Percentiles rank a stretch among this genome's conserved stretches.
Evolutionary conservation across 257 asterid species (phyloP).

Genomic region (Orobanche coerulescens): DNA sequence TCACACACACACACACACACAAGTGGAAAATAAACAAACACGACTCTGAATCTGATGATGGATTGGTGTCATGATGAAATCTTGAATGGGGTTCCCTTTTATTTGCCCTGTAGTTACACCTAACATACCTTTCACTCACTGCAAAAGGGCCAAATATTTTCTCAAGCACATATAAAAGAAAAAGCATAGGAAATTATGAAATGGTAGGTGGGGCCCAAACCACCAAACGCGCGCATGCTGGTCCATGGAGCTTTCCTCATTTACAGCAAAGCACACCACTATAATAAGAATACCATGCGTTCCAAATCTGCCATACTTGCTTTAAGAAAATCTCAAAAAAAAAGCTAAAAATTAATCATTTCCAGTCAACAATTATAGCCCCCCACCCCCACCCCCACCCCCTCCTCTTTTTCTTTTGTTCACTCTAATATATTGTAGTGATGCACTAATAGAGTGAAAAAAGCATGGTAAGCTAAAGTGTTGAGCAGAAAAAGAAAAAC

Average conservation of each 20-base stretch:
- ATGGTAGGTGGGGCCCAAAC: conserved; percentile 51
- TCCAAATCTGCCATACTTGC: conserved; percentile 32
- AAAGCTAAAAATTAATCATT: conserved; percentile 40
- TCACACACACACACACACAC: neutral
- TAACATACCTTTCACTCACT: conserved; percentile 20
- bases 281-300: conserved; percentile 24
- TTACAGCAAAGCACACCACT: conserved; percentile 43
- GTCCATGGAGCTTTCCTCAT: conserved; percentile 45
- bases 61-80: conserved; percentile 31
- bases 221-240: conserved; percentile 54
- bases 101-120: neutral
- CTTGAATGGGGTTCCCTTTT: conserved; percentile 7
- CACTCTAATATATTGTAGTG: too few relatives aligned
- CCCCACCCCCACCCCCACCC: too few relatives aligned
- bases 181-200: conserved; percentile 30
- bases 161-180: neutral
- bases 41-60: conserved; percentile 33
- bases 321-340: too few relatives aligned
- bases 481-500: conserved; percentile 20
- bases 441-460: conserved; percentile 27
- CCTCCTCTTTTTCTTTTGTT: too few relatives aligned
- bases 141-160: conserved; percentile 20
- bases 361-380: conserved; percentile 34
- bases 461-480: conserved; percentile 24
- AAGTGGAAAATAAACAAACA: conserved; percentile 27